Percentiles rank a stretch among this genome's conserved stretches.
phyloP scores from a whole-genome alignment of 108 stramenopile species.

The Cylindrotheca closterium region DNA sequence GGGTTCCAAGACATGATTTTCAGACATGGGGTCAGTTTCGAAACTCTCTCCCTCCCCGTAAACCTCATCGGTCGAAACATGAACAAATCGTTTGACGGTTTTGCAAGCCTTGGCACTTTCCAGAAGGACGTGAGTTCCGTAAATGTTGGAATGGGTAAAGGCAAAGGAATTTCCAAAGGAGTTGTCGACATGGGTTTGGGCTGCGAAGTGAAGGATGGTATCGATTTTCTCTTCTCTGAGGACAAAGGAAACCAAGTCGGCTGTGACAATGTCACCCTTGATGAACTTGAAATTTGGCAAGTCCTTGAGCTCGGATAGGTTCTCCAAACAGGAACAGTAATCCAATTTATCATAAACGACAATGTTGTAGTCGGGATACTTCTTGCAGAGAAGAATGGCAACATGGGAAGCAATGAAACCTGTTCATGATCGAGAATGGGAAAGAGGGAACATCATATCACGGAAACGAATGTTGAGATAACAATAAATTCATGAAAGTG shows the following conservation, averaged over 20 bases:
- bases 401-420: constrained; percentile 95
- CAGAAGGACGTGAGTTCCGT: constrained; percentile 97
- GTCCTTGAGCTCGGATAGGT: constrained; percentile 80
- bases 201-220: constrained; percentile 98
- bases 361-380: constrained; percentile 96
- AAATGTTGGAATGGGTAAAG: constrained; percentile 98
- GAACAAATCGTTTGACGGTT: constrained; percentile 91
- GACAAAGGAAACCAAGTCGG: constrained; percentile 94
- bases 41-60: constrained; percentile 97
- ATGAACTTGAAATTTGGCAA: constrained; percentile 97
- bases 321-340: constrained; percentile 97
- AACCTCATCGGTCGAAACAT: constrained; percentile 98
- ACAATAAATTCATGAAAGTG: background rate
- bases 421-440: too few relatives aligned
- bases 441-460: background rate
- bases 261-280: constrained; percentile 94
- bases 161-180: constrained; percentile 99
- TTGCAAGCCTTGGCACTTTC: constrained; percentile 92
- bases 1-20: constrained; percentile 95
- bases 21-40: constrained; percentile 94
- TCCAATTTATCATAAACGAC: constrained; percentile 96
- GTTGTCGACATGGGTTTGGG: constrained; percentile 99
- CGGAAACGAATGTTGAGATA: background rate
- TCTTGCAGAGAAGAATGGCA: constrained; percentile 91
- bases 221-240: constrained; percentile 93